Evolutionary conservation across 352 stramenopile species (phyloP).

Genomic region (Phytophthora brassicae): DNA sequence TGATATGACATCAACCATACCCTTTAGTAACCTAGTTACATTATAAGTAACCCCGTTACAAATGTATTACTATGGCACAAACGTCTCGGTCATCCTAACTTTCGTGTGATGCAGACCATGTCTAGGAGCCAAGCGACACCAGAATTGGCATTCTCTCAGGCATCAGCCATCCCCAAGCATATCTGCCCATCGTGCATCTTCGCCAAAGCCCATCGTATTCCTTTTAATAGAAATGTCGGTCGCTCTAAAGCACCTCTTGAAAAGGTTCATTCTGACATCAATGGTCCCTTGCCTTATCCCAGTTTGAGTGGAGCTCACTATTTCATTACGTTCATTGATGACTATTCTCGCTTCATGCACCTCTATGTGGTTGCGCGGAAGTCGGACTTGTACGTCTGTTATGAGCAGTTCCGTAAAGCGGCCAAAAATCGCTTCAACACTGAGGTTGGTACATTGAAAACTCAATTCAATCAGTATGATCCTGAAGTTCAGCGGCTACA

Average conservation of each 20-base stretch:
- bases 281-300: slow-evolving; percentile 8
- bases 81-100: slow-evolving; percentile 3
- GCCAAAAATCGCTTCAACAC: neutral
- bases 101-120: neutral
- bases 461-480: neutral
- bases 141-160: neutral
- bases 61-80: slow-evolving; percentile 6
- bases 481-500: neutral
- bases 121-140: neutral
- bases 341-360: slow-evolving; percentile 1
- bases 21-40: too few species aligned
- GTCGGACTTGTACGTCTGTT: neutral
- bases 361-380: slow-evolving; percentile 1
- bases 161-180: neutral
- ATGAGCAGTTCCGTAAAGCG: neutral
- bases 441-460: neutral
- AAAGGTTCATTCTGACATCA: slow-evolving; percentile 20
- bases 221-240: slow-evolving; percentile 28
- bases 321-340: neutral
- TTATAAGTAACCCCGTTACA: too few species aligned
- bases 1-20: too few species aligned
- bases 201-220: slow-evolving; percentile 13
- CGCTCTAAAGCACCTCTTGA: slow-evolving; percentile 8
- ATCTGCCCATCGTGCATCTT: slow-evolving; percentile 16
- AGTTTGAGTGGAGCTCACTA: slow-evolving; percentile 10